Percentiles rank a stretch among this genome's conserved stretches.
phyloP scores from a whole-genome alignment of 495 filamentous ascomycete species.

The Acidomyces sp. region DNA sequence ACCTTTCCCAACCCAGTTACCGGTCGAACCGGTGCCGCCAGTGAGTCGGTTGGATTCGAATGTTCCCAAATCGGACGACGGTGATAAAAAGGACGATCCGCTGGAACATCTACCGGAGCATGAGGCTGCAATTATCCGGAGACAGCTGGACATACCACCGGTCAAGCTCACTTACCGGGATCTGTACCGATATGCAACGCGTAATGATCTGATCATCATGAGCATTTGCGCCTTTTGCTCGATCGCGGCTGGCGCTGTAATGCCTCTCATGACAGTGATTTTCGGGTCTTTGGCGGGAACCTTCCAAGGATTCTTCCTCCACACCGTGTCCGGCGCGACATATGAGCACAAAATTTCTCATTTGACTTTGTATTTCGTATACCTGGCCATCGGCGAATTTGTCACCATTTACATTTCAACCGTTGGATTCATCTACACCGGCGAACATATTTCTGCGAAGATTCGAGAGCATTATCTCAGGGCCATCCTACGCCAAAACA shows the following conservation, averaged over 20 bases:
- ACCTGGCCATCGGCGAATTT: constrained; percentile 79
- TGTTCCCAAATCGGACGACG: constrained; percentile 14
- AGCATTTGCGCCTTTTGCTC: constrained; percentile 49
- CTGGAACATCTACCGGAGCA: constrained; percentile 44
- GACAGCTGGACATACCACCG: constrained; percentile 56
- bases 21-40: constrained; percentile 11
- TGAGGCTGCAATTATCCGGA: constrained; percentile 54
- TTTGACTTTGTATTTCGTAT: constrained; percentile 78
- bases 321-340: constrained; percentile 32
- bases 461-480: constrained; percentile 73
- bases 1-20: constrained; percentile 18
- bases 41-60: constrained; percentile 40
- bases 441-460: constrained; percentile 75
- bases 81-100: constrained; percentile 30
- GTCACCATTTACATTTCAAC: constrained; percentile 67
- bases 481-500: constrained; percentile 78
- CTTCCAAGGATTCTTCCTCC: constrained; percentile 54
- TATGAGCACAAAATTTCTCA: constrained; percentile 49
- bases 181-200: constrained; percentile 70
- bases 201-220: constrained; percentile 61
- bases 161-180: constrained; percentile 51
- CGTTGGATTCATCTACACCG: constrained; percentile 84
- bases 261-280: constrained; percentile 74
- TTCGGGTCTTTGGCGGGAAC: constrained; percentile 63
- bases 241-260: constrained; percentile 64